phyloP scores from a whole-genome alignment of 768 basidiomycete species.

The Panus rudis region DNA sequence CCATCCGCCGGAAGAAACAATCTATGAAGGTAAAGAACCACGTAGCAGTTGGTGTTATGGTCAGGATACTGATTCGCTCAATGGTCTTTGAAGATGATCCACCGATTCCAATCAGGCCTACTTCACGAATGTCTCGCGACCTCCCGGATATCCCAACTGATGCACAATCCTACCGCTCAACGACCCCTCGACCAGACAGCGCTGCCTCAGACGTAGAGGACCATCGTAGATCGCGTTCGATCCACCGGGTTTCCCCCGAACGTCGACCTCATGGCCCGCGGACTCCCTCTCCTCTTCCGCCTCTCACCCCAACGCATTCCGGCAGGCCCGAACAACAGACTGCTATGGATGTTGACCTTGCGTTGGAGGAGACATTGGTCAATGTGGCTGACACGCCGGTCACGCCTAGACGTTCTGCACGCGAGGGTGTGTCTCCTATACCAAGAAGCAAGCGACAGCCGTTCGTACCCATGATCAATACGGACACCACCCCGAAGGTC shows the following conservation, averaged over 20 bases:
- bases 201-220: conserved; percentile 17
- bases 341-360: conserved; percentile 39
- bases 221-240: conserved; percentile 34
- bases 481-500: conserved; percentile 46
- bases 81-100: conserved; percentile 48
- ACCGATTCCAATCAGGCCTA: conserved; percentile 47
- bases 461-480: conserved; percentile 47
- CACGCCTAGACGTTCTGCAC: conserved; percentile 18
- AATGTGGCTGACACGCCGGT: conserved; percentile 17
- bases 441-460: conserved; percentile 70
- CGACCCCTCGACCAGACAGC: conserved; percentile 40
- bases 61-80: conserved; percentile 8
- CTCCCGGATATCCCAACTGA: conserved; percentile 25
- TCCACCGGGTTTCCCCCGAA: conserved; percentile 45
- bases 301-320: conserved; percentile 30
- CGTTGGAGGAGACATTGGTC: conserved; percentile 32
- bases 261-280: conserved; percentile 69
- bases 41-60: conserved; percentile 4
- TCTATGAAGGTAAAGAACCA: conserved; percentile 67
- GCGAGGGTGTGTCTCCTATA: conserved; percentile 38
- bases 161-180: conserved; percentile 34
- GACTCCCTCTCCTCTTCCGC: conserved; percentile 63
- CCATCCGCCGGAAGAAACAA: conserved; percentile 51
- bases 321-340: conserved; percentile 27
- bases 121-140: conserved; percentile 33